These are phyloP conservation scores for Delonix regia DNA, from an alignment of 306 rosid genomes.

Conservation along the genomic window DNA sequence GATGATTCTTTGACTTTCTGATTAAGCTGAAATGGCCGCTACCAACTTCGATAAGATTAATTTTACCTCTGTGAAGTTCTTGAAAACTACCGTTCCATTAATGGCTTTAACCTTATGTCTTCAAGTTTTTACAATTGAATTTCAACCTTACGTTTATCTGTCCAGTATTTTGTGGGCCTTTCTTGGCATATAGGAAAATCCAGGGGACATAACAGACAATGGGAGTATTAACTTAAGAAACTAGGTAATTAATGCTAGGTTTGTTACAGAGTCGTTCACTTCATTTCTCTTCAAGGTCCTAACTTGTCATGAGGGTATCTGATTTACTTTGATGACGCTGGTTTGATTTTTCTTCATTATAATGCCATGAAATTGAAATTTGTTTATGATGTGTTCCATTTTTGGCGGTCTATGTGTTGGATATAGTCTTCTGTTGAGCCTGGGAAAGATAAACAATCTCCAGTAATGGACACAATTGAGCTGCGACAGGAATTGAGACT, in stretches of 20 bases:
- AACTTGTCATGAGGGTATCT: constrained; percentile 14
- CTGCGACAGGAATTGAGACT: constrained; percentile 46
- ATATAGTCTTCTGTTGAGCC: constrained; percentile 55
- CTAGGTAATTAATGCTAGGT: neutral
- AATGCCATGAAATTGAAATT: neutral
- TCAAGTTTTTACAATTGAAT: neutral
- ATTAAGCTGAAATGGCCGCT: neutral
- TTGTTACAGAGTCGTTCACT: neutral
- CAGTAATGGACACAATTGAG: constrained; percentile 42
- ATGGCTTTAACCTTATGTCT: constrained; percentile 1
- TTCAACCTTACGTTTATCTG: neutral
- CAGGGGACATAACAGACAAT: neutral
- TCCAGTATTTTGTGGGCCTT: neutral
- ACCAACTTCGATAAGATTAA: neutral
- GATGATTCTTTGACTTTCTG: neutral
- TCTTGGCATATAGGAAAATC: neutral
- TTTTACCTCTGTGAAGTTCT: neutral
- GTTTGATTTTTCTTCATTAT: neutral
- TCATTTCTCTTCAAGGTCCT: neutral
- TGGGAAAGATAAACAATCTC: constrained; percentile 51
- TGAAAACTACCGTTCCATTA: neutral
- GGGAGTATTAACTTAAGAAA: constrained; percentile 1
- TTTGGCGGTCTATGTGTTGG: constrained; percentile 21
- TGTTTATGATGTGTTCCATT: neutral
- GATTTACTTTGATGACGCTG: constrained; percentile 4